Conservation (phyloP, 1,284 basidiomycete species). For the Tilletia indica region DNA sequence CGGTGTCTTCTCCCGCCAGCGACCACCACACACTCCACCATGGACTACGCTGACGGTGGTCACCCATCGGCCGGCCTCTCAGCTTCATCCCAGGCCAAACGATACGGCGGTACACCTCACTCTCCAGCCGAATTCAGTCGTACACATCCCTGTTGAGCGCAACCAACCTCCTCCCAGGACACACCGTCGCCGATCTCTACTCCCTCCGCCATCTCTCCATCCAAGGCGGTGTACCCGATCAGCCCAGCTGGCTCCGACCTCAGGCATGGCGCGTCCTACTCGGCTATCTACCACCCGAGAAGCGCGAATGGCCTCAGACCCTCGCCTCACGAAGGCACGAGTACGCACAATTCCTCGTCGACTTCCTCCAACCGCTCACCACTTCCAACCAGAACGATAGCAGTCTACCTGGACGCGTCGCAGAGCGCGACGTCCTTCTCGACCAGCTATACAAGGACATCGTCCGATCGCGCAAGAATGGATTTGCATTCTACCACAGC, state of each 20-base stretch:
- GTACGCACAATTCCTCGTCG: slow-evolving; percentile 33
- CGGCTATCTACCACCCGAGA: slow-evolving; percentile 47
- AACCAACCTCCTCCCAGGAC: slow-evolving; percentile 41
- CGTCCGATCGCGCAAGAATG: slow-evolving; percentile 40
- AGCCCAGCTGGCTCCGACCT: slow-evolving; percentile 45
- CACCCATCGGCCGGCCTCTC: too few relatives aligned
- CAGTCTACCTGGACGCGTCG: not conserved
- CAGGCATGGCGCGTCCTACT: slow-evolving; percentile 53
- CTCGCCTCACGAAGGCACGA: slow-evolving; percentile 39
- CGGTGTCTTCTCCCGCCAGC: too few relatives aligned
- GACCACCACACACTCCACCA: too few relatives aligned
- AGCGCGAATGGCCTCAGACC: slow-evolving; percentile 41
- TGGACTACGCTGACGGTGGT: too few relatives aligned
- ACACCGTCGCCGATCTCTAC: slow-evolving; percentile 43
- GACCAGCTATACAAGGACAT: slow-evolving; percentile 52
- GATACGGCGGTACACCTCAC: not conserved
- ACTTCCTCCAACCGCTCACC: slow-evolving; percentile 1
- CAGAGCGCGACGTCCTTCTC: slow-evolving; percentile 36
- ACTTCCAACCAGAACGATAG: not conserved
- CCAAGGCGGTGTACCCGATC: slow-evolving; percentile 35
- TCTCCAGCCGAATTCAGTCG: slow-evolving; percentile 18
- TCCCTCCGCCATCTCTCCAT: slow-evolving; percentile 40
- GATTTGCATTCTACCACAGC: slow-evolving; percentile 46
- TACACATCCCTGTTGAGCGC: slow-evolving; percentile 42
- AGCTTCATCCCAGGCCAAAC: not conserved